These are phyloP conservation scores for Amoebophrya sp. DNA, from an alignment of 169 alveolate genomes.

Conservation along the genomic window DNA sequence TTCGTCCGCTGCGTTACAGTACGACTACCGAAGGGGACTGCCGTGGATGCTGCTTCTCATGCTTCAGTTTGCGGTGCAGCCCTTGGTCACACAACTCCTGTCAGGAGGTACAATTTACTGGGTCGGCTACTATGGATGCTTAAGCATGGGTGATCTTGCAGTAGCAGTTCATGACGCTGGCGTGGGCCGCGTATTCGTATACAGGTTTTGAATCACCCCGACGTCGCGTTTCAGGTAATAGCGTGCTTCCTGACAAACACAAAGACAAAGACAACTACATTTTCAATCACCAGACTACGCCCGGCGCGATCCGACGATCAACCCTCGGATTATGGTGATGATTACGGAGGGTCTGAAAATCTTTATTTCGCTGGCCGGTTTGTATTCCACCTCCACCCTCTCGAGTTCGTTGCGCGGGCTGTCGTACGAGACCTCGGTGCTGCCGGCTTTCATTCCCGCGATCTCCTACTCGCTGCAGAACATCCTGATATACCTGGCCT, in stretches of 20 bases:
- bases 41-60: neutral
- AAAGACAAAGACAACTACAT: no score
- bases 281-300: neutral
- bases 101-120: neutral
- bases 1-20: neutral
- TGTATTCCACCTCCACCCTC: neutral
- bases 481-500: neutral
- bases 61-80: conserved; percentile 12
- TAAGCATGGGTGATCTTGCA: no score
- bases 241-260: no score
- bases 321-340: neutral
- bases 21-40: neutral
- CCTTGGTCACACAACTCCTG: neutral
- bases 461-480: conserved; percentile 10
- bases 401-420: neutral
- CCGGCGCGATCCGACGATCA: neutral
- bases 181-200: no score
- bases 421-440: neutral
- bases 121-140: no score
- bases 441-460: conserved; percentile 3
- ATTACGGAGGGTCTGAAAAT: neutral
- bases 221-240: no score
- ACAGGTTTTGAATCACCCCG: no score
- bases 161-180: no score
- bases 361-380: neutral